These are phyloP conservation scores for Mytilinidion resinicola DNA, from an alignment of 495 filamentous ascomycete species.

Conservation along the genomic window DNA sequence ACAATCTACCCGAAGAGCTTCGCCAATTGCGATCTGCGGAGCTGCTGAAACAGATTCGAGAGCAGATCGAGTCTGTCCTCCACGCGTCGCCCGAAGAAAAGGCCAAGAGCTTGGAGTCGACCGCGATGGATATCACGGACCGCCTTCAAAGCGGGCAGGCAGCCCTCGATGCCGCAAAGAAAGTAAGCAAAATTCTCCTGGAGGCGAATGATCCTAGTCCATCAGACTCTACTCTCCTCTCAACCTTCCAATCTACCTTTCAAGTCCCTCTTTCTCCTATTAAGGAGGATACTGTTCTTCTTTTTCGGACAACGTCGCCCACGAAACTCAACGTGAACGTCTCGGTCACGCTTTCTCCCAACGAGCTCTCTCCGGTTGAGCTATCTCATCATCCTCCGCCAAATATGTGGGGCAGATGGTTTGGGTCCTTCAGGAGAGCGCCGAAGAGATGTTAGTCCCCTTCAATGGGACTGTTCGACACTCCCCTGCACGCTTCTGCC, in stretches of 20 bases:
- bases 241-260: background rate
- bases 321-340: too few relatives aligned
- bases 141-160: conserved; percentile 12
- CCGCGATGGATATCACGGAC: conserved; percentile 15
- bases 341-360: background rate
- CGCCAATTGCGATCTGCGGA: conserved; percentile 27
- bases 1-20: conserved; percentile 33
- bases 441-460: too few relatives aligned
- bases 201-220: background rate
- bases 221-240: background rate
- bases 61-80: conserved; percentile 24
- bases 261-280: too few relatives aligned
- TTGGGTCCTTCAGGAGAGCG: too few relatives aligned
- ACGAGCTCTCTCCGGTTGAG: background rate
- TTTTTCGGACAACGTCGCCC: too few relatives aligned
- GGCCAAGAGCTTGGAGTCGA: conserved; percentile 14
- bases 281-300: too few relatives aligned
- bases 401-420: background rate
- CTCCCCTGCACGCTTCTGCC: too few relatives aligned
- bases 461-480: too few relatives aligned
- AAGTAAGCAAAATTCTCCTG: conserved; percentile 18
- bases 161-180: conserved; percentile 20
- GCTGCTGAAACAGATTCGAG: conserved; percentile 25
- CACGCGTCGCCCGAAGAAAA: conserved; percentile 11
- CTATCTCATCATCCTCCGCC: background rate